phyloP scores from a whole-genome alignment of 2,329 filamentous ascomycete genomes.

The Epichloe hybrida region DNA sequence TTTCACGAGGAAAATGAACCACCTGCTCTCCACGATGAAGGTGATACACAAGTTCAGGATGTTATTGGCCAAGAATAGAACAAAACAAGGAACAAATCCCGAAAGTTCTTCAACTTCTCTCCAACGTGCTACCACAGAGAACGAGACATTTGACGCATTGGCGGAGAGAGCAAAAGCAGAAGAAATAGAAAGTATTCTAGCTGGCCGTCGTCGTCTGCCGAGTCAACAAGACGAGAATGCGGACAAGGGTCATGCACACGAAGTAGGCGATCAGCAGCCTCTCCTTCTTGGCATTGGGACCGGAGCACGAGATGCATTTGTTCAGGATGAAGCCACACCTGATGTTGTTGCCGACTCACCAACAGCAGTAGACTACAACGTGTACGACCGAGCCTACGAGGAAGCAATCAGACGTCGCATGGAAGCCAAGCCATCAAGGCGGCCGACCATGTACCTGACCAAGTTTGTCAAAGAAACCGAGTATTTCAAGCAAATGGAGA shows the following conservation, averaged over 20 bases:
- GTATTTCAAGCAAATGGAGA: constrained; percentile 23
- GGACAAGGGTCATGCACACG: constrained; percentile 32
- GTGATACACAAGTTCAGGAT: constrained; percentile 81
- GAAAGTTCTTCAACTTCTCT: not conserved
- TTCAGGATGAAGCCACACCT: constrained; percentile 23
- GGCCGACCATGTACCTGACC: constrained; percentile 35
- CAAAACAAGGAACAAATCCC: constrained; percentile 9
- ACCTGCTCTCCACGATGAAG: constrained; percentile 80
- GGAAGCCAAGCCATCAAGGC: constrained; percentile 25
- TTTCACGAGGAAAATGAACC: constrained; percentile 79
- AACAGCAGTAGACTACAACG: constrained; percentile 67
- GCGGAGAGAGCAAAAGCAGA: constrained; percentile 27
- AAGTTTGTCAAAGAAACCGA: constrained; percentile 32
- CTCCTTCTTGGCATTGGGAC: constrained; percentile 67
- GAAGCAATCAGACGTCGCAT: constrained; percentile 64
- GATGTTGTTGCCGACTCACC: constrained; percentile 70
- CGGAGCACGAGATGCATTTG: constrained; percentile 37
- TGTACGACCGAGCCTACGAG: constrained; percentile 81
- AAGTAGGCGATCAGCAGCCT: constrained; percentile 46
- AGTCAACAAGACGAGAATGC: constrained; percentile 26
- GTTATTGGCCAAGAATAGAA: constrained; percentile 34
- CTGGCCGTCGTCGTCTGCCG: constrained; percentile 30
- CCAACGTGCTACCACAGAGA: not conserved
- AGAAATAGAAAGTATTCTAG: constrained; percentile 35
- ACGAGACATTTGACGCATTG: constrained; percentile 10